These are phyloP conservation scores for Exophiala sp. DNA, from an alignment of 2,329 filamentous ascomycete species.

Conservation along the genomic window DNA sequence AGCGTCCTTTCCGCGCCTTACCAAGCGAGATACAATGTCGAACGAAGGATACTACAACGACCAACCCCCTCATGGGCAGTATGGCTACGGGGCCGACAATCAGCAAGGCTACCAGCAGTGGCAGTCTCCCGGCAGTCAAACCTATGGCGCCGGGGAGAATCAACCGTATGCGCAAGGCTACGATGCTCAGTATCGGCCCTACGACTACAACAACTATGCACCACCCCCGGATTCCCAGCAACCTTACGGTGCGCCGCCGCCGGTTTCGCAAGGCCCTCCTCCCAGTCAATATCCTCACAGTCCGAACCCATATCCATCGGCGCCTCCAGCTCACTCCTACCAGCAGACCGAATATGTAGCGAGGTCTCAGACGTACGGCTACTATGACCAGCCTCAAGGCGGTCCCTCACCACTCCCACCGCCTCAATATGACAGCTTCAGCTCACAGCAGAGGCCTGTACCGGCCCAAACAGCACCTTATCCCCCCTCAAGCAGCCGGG, in stretches of 20 bases:
- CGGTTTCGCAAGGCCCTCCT: constrained; percentile 14
- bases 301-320: constrained; percentile 7
- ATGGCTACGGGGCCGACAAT: too few relatives aligned
- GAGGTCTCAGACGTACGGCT: constrained; percentile 10
- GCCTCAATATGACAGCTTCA: constrained; percentile 12
- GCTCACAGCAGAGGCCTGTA: not conserved
- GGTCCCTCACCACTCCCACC: constrained; percentile 5
- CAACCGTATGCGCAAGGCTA: constrained; percentile 16
- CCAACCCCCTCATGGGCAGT: too few relatives aligned
- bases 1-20: too few relatives aligned
- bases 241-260: constrained; percentile 6
- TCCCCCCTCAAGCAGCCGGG: constrained; percentile 25
- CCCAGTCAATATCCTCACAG: constrained; percentile 12
- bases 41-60: too few relatives aligned
- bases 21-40: too few relatives aligned
- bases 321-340: constrained; percentile 10
- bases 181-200: constrained; percentile 9
- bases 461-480: constrained; percentile 1
- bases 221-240: constrained; percentile 10
- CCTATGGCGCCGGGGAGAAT: constrained; percentile 8
- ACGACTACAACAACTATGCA: constrained; percentile 1
- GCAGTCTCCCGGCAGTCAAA: constrained; percentile 10
- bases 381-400: constrained; percentile 11
- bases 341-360: constrained; percentile 8
- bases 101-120: constrained; percentile 18